Evolutionary conservation across 805 yeast genomes (phyloP), one percentile per base, ranked within the genome.

Genomic region (Clavispora asparagi): DNA sequence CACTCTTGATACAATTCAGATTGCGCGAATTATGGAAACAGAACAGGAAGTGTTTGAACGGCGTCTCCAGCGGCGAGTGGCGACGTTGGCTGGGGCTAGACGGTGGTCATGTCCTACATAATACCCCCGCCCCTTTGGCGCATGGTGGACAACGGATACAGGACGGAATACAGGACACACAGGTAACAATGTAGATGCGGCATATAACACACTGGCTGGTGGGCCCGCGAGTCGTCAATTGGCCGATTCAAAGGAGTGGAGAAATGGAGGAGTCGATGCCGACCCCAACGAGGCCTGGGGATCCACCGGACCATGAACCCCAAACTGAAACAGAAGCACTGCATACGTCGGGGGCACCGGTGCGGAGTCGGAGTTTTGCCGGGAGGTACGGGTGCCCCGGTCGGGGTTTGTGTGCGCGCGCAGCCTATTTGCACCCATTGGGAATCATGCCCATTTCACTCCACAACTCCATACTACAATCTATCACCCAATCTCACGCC

Each of bases 1-100:
- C 28, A 6, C 28, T 5, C 35, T 49, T 33, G 37, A 44, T 14
- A 39, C 42, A 13, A 39, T 40, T 11, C 44, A 49, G 19, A 42
- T 49, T 26, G 53, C 43, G 10, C 38, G 35, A 25, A 45, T 49
- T 25, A 46, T 49, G 50, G 45, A 44, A 7, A 40, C 35, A 19
- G 53, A 49, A 43, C 48, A 42, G 32, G 16, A 27, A 8, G 13
- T 40, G 32, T 40, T 49, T 8, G 50, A 47, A 42, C 32, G 43
- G 10, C 39, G 48, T 23, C 41, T 49, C n/a, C 48, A 31, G 37
- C 37, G 46, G 29, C 47, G 44, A 44, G 37, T 41, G 14, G 37
- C 17, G 42, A 12, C 29, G 17, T 26, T 37, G 35, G 17, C 35
- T n/a, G 35, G 35, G 31, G 35, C 35, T 31, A 14, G 35, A 31